Conservation (phyloP, 169 alveolate species). For the Plasmodium falciparum region DNA sequence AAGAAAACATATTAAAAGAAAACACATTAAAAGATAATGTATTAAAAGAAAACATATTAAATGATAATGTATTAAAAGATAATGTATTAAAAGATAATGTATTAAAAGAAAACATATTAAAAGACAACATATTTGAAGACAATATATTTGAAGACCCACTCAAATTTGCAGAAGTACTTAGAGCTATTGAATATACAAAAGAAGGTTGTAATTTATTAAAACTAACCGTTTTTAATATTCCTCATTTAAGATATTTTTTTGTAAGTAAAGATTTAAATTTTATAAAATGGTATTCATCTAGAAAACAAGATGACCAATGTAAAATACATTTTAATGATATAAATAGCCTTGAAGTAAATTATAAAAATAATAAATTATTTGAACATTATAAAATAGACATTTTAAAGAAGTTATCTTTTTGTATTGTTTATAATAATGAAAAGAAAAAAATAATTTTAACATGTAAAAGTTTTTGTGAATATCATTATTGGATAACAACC, state of each 20-base stretch:
- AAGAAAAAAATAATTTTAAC: slow-evolving; percentile 61
- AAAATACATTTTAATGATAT: slow-evolving; percentile 31
- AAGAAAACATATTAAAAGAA: neutral
- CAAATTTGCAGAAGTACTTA: slow-evolving; percentile 27
- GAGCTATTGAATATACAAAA: slow-evolving; percentile 62
- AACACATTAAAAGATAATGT: neutral
- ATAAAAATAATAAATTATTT: slow-evolving; percentile 17
- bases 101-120: too few species aligned
- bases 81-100: neutral
- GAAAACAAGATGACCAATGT: slow-evolving; percentile 56
- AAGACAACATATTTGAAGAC: neutral
- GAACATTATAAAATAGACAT: slow-evolving; percentile 17
- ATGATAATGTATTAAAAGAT: neutral
- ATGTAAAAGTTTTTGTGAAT: slow-evolving; percentile 42
- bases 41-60: neutral
- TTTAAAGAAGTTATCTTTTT: slow-evolving; percentile 39
- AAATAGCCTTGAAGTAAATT: slow-evolving; percentile 39
- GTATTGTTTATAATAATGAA: slow-evolving; percentile 41
- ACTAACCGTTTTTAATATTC: slow-evolving; percentile 48
- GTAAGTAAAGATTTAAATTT: slow-evolving; percentile 32
- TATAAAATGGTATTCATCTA: slow-evolving; percentile 51
- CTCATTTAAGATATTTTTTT: slow-evolving; percentile 54
- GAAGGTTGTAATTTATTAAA: slow-evolving; percentile 60
- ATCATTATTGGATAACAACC: slow-evolving; percentile 45
- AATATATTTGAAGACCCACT: slow-evolving; percentile 15